Evolutionary conservation across 768 basidiomycete genomes (phyloP).

Genomic region (Boletus tylopilopsis): DNA sequence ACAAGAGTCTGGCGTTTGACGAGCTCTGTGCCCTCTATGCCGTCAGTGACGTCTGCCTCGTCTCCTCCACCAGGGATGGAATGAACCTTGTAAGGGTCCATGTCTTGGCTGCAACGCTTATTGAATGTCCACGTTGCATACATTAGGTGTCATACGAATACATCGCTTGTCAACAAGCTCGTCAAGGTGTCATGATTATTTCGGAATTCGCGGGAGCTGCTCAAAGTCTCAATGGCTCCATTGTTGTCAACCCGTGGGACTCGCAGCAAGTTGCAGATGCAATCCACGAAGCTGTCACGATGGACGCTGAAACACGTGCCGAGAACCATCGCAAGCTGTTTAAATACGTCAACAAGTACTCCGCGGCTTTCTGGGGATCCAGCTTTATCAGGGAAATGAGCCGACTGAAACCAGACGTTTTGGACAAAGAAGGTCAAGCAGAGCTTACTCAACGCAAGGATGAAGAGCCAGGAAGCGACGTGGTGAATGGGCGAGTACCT

Average conservation of each 20-base stretch:
- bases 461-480: conserved; percentile 35
- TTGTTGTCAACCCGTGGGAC: conserved; percentile 99
- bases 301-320: conserved; percentile 76
- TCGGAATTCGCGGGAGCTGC: conserved; percentile 99
- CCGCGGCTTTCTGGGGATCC: conserved; percentile 88
- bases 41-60: conserved; percentile 92
- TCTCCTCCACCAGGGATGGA: conserved; percentile 93
- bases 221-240: conserved; percentile 89
- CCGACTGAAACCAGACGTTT: conserved; percentile 45
- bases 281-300: conserved; percentile 93
- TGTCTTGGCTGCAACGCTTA: conserved; percentile 3
- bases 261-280: conserved; percentile 97
- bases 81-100: conserved; percentile 85
- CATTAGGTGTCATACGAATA: conserved; percentile 97
- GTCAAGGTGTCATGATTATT: conserved; percentile 95
- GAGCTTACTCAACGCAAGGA: conserved; percentile 34
- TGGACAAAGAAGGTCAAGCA: conserved; percentile 33
- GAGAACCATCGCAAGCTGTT: conserved; percentile 95
- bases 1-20: conserved; percentile 89
- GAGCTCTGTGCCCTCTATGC: conserved; percentile 98
- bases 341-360: conserved; percentile 95
- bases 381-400: conserved; percentile 87
- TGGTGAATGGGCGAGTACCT: conserved; percentile 37
- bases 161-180: conserved; percentile 88
- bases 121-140: conserved; percentile 8